Evolutionary conservation across 257 asterid genomes (phyloP), one percentile per base, ranked within the genome.

Genomic region (Przewalskia tangutica): DNA sequence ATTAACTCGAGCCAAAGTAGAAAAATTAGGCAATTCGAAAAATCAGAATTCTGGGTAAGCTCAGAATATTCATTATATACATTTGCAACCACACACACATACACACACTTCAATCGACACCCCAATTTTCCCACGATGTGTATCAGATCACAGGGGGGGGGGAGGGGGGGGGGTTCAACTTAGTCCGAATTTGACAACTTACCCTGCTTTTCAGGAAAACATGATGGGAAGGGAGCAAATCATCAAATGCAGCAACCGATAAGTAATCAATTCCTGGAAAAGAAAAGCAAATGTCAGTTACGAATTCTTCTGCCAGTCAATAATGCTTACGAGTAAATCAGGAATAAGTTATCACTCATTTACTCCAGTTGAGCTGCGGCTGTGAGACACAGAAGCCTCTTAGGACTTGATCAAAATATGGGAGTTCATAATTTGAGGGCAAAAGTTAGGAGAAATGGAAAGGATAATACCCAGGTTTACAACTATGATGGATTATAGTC

Each of bases 211-310:
- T 53, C 8, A 96, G 97, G 67, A 96, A 89, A 79, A 94, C 98
- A 71, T 89, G 97, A 89, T 96, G 99, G 82, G 98, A 58, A 60
- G 99, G 91, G 54, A 90, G 81, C 86, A 89, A 66, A 84, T 96
- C 95, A 76, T 65, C 97, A 75, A 54, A 92, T n/a, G 98, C 98
- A 81, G 98, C 99, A 86, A 89, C 98, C 4, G 99, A 96, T 89
- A 96, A 87, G 93, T 96, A 96, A 84, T 96, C 99, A 14, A 89
- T 55, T 84, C 99, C 99, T 96, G 81, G 88, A 87, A 84, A 56
- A 75, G 64, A 54, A 80, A 54, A 77, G 65, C 17, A 56, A 75
- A 50, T 50, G 62, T 7, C 40, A 53, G 44, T 4, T 7, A 75
- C 8, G 1, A 75, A 75, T 75, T 23, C 40, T 48, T 75, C 23